Conservation (phyloP, 106 monocot species). For the Hemerocallis citrina region DNA sequence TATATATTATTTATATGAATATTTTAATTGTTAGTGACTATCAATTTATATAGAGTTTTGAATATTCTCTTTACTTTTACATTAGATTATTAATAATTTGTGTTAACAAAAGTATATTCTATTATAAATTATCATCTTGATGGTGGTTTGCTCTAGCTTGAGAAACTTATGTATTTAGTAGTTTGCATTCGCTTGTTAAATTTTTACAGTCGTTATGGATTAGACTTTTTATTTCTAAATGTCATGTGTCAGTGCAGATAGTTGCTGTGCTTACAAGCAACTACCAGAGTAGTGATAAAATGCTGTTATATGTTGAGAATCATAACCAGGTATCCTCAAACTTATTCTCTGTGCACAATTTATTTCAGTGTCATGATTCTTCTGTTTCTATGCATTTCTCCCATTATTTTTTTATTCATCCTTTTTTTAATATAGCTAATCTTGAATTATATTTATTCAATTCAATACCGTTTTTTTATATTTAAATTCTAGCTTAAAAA, state of each 20-base stretch:
- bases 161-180: too few species aligned
- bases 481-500: not conserved
- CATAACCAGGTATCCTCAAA: slow-evolving; percentile 64
- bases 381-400: not conserved
- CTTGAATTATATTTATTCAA: not conserved
- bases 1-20: not conserved
- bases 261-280: slow-evolving; percentile 46
- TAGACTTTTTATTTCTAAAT: not conserved
- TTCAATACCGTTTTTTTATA: slow-evolving; percentile 2
- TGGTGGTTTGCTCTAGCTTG: too few species aligned
- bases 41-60: too few species aligned
- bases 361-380: not conserved
- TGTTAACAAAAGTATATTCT: too few species aligned
- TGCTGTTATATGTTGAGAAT: slow-evolving; percentile 84
- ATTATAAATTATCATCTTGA: too few species aligned
- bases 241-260: slow-evolving; percentile 47
- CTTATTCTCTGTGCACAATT: not conserved
- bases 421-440: not conserved
- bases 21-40: too few species aligned
- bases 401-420: not conserved
- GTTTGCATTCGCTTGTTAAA: not conserved
- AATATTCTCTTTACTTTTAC: too few species aligned
- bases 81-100: too few species aligned
- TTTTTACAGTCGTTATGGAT: not conserved
- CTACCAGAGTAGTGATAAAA: slow-evolving; percentile 37